Conservation (phyloP, 2,329 filamentous ascomycete genomes). For the Parasarocladium wereldwijsianum region DNA sequence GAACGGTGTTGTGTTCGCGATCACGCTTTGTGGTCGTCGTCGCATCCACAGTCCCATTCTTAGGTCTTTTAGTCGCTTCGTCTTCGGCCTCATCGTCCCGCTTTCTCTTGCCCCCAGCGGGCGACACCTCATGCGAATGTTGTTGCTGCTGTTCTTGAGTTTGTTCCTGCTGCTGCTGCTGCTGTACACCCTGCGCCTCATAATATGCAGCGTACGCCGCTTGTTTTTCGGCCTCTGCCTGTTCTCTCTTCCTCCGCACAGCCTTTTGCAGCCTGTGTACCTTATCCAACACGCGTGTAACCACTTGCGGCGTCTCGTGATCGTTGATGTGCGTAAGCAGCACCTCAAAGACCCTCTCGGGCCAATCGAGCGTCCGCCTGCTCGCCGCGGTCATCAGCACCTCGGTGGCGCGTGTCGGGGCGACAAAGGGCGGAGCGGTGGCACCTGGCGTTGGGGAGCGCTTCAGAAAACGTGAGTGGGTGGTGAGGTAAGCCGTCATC, state of each 20-base stretch:
- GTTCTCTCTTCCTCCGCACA: slow-evolving; percentile 48
- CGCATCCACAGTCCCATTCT: slow-evolving; percentile 25
- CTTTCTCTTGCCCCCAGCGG: slow-evolving; percentile 53
- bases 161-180: slow-evolving; percentile 9
- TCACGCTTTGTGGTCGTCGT: slow-evolving; percentile 48
- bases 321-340: slow-evolving; percentile 76
- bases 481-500: slow-evolving; percentile 47
- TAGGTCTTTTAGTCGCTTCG: slow-evolving; percentile 55
- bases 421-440: slow-evolving; percentile 33
- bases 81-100: slow-evolving; percentile 33
- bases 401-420: slow-evolving; percentile 59
- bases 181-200: slow-evolving; percentile 12
- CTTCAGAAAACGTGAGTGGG: slow-evolving; percentile 25
- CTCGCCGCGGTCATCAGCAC: slow-evolving; percentile 59
- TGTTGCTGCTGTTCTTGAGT: slow-evolving; percentile 12
- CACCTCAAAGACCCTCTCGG: slow-evolving; percentile 60
- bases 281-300: slow-evolving; percentile 60
- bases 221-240: slow-evolving; percentile 47
- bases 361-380: slow-evolving; percentile 54
- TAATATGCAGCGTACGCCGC: slow-evolving; percentile 32
- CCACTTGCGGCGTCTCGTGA: slow-evolving; percentile 64
- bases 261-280: slow-evolving; percentile 54
- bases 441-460: slow-evolving; percentile 37
- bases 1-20: slow-evolving; percentile 76
- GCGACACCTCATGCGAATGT: slow-evolving; percentile 21